Conservation (phyloP, 2,329 filamentous ascomycete species). For the Helminthosporium solani region DNA sequence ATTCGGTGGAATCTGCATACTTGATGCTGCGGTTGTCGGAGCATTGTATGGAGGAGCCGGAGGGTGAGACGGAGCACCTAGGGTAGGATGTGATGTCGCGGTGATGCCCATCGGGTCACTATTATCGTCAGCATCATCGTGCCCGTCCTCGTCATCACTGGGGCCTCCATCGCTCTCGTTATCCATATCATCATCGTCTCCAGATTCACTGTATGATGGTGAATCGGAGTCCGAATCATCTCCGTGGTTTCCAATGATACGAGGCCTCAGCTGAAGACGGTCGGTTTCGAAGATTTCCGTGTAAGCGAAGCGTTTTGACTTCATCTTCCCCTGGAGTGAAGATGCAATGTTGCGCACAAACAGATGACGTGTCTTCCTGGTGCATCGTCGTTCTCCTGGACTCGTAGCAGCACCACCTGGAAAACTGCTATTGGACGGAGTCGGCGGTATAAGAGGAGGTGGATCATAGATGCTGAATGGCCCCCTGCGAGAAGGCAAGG, state of each 20-base stretch:
- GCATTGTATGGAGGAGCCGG: background rate
- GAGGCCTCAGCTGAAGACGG: background rate
- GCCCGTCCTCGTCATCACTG: constrained; percentile 1
- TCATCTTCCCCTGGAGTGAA: constrained; percentile 21
- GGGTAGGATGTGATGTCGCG: background rate
- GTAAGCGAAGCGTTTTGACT: constrained; percentile 18
- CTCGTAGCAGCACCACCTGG: constrained; percentile 11
- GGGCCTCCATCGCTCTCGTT: constrained; percentile 7
- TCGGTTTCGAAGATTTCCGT: background rate
- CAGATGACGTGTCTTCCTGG: constrained; percentile 2
- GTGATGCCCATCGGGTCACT: background rate
- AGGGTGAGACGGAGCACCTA: background rate
- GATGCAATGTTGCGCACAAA: constrained; percentile 20
- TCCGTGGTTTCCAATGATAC: background rate
- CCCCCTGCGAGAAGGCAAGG: background rate
- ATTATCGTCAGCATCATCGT: constrained; percentile 4
- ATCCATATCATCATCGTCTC: constrained; percentile 3
- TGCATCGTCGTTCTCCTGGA: constrained; percentile 9
- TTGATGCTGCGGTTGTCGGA: background rate
- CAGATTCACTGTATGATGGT: background rate
- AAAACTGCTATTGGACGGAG: constrained; percentile 10
- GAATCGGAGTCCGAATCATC: background rate
- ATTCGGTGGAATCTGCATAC: background rate
- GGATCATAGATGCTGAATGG: constrained; percentile 6
- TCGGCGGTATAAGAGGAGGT: constrained; percentile 29